Percentiles rank a stretch among this genome's conserved stretches.
Conservation (phyloP, 352 stramenopile genomes). For the Thraustochytrium aureum region DNA sequence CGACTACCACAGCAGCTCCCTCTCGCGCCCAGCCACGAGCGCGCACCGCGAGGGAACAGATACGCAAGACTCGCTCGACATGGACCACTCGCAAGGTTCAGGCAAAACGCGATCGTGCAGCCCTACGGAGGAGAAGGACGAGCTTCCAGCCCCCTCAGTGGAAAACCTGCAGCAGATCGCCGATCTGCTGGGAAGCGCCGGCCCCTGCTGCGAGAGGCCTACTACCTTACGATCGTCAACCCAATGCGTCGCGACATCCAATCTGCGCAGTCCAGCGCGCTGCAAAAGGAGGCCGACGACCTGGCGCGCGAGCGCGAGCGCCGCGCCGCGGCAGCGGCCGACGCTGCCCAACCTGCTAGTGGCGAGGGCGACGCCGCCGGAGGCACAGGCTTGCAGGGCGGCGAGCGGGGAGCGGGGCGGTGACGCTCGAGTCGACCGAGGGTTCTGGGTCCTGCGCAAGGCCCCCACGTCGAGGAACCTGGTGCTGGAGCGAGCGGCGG, state of each 20-base stretch:
- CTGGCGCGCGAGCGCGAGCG: no score
- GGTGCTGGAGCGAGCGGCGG: not conserved
- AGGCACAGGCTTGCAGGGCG: not conserved
- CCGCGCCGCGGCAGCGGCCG: no score
- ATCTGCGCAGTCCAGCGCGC: no score
- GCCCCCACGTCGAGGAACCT: not conserved
- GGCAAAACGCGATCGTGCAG: not conserved
- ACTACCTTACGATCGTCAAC: slow-evolving; percentile 18
- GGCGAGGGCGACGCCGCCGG: not conserved
- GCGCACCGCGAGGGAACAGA: not conserved
- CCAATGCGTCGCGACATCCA: no score
- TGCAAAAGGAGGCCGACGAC: no score
- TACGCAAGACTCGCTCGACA: not conserved
- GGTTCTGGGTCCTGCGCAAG: not conserved
- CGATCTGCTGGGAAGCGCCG: slow-evolving; percentile 12
- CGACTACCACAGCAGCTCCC: slow-evolving; percentile 51
- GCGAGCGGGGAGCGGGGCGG: no score
- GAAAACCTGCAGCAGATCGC: slow-evolving; percentile 36
- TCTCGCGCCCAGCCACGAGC: not conserved
- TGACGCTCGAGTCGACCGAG: not conserved
- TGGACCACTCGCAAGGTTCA: not conserved
- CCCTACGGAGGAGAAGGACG: slow-evolving; percentile 1
- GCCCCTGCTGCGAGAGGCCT: slow-evolving; percentile 2
- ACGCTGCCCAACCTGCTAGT: no score
- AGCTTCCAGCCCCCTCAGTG: slow-evolving; percentile 1